Evolutionary conservation across 441 rosid species (phyloP).

Genomic region (Pelargonium myrrhifolium): DNA sequence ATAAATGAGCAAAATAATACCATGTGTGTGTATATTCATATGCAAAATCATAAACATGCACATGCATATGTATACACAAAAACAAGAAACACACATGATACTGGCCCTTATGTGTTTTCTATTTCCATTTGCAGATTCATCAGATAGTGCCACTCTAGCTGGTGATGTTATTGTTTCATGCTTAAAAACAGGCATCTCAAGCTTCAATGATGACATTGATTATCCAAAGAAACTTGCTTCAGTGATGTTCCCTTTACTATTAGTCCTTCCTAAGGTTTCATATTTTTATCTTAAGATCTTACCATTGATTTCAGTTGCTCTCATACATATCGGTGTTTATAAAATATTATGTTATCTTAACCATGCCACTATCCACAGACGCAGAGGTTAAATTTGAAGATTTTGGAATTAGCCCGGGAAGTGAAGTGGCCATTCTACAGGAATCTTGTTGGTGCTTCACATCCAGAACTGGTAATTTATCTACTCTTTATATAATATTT

Average conservation of each 20-base stretch:
- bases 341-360: background rate
- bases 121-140: constrained; percentile 45
- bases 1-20: background rate
- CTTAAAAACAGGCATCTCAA: constrained; percentile 49
- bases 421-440: constrained; percentile 59
- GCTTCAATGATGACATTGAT: constrained; percentile 36
- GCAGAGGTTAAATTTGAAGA: constrained; percentile 49
- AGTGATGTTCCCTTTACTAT: constrained; percentile 69
- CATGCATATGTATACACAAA: background rate
- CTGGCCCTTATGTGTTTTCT: background rate
- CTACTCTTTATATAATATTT: background rate
- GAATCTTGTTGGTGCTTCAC: constrained; percentile 39
- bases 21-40: background rate
- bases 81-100: background rate
- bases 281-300: constrained; percentile 7
- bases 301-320: background rate
- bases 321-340: background rate
- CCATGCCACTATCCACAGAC: constrained; percentile 44
- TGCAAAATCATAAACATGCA: background rate
- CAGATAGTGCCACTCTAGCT: constrained; percentile 38
- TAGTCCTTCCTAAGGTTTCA: constrained; percentile 64
- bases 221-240: constrained; percentile 55
- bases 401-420: constrained; percentile 53
- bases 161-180: constrained; percentile 52
- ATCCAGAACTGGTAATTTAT: constrained; percentile 42